These are phyloP conservation scores for Helminthosporium solani DNA, from an alignment of 2,329 filamentous ascomycete species.

Conservation along the genomic window DNA sequence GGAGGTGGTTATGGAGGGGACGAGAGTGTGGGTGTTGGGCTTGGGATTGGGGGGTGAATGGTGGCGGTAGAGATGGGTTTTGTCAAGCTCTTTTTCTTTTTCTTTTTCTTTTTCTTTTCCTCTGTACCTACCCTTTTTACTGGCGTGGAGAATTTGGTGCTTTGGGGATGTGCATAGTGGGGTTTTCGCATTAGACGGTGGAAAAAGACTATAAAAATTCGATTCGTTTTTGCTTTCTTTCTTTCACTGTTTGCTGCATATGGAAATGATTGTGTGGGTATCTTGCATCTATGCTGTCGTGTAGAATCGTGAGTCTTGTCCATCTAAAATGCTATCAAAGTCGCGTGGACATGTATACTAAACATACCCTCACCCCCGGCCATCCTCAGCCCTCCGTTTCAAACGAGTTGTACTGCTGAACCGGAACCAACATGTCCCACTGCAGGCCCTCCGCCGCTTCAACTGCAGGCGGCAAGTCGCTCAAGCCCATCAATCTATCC, in stretches of 20 bases:
- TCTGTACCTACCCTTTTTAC: neutral
- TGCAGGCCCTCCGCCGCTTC: constrained; percentile 22
- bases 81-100: neutral
- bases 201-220: too few relatives aligned
- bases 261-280: constrained; percentile 1
- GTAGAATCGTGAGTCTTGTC: neutral
- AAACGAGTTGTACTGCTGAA: constrained; percentile 28
- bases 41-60: constrained; percentile 8
- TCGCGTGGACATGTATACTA: neutral
- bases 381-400: constrained; percentile 3
- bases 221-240: neutral
- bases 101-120: neutral
- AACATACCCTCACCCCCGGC: neutral
- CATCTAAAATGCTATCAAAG: neutral
- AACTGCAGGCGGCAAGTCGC: constrained; percentile 17
- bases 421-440: constrained; percentile 27
- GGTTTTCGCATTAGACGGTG: neutral
- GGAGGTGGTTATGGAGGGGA: neutral
- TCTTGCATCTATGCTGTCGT: constrained; percentile 3
- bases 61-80: neutral
- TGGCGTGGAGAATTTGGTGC: neutral
- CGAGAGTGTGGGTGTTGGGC: constrained; percentile 6
- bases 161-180: neutral
- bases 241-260: neutral
- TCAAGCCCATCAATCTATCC: constrained; percentile 26